Evolutionary conservation across 2,329 filamentous ascomycete species (phyloP), one percentile per base, ranked within the genome.

Genomic region (Geosmithia putterillii): DNA sequence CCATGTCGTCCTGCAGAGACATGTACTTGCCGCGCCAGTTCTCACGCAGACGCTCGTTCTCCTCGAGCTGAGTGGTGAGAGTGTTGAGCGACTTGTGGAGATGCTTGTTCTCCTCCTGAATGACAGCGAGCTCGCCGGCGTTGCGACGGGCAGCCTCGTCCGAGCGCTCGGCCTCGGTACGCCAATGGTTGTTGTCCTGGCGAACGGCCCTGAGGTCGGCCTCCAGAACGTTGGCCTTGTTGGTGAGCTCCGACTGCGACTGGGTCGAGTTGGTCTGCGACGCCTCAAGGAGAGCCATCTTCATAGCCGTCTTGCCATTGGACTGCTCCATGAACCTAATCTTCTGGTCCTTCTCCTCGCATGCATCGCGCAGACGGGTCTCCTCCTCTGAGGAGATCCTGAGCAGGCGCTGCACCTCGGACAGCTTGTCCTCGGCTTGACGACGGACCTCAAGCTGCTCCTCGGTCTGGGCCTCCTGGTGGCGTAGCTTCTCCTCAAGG

Each of bases 1-100:
- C 76, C 82, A 96, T 90, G 52, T 95, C 87, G 49, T 87, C 77
- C 61, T 96, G 89, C 35, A 98, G 69, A 46, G 79, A 79, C 52
- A 90, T 78, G 54, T 95, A 84, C 62, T 92, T 94, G 58, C 71
- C 70, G 51, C 87, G 82, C 76, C 94, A 89, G 47, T 74, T 79
- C 57, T 95, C 86, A 45, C 88, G 82, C 46, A 94, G 76, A 49
- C 83, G 79, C 55, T 89, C 80, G 54, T 87, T 90, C 64, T 95
- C 89, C 54, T 92, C 81, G 37, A 92, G 76, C 57, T 94, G 88
- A 39, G 75, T 75, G 48, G 81, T 79, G 44, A 95, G 71, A 19
- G 79, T 81, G 47, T 81, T 77, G 45, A 94, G 77, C 23, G 81
- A 79, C 56, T 76, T 79, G 52, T 81, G 79, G 45, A 95, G 69